Conservation (phyloP, 345 rosid genomes). For the Eucalyptus melliodora region DNA sequence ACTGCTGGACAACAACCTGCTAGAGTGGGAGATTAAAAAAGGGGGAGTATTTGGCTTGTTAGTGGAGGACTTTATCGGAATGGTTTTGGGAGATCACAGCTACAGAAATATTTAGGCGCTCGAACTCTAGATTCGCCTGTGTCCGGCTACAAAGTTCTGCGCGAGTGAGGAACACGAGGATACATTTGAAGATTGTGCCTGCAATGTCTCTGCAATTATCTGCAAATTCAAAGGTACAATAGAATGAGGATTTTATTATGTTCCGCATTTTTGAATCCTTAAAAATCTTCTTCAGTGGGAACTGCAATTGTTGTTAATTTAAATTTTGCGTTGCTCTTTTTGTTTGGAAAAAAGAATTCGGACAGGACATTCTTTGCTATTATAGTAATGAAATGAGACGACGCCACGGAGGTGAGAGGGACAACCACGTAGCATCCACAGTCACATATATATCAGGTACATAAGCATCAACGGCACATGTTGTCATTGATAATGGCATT, state of each 20-base stretch:
- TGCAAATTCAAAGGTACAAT: too few species aligned
- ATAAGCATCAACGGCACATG: background rate
- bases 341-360: background rate
- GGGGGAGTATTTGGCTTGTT: rapidly evolving
- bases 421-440: too few species aligned
- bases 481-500: background rate
- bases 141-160: too few species aligned
- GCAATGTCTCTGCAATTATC: too few species aligned
- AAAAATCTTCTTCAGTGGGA: background rate
- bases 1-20: background rate
- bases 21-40: rapidly evolving
- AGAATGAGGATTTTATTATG: too few species aligned
- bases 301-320: background rate
- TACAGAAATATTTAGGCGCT: too few species aligned
- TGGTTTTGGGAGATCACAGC: too few species aligned
- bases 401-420: background rate
- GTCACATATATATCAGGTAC: too few species aligned
- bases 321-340: background rate
- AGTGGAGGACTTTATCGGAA: rapidly evolving
- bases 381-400: too few species aligned
- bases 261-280: background rate
- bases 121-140: too few species aligned
- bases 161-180: too few species aligned
- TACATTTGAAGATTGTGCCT: too few species aligned
- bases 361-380: background rate